Base-by-base conservation (phyloP, 306 rosid genomes). In the Potentilla sterilis region DNA sequence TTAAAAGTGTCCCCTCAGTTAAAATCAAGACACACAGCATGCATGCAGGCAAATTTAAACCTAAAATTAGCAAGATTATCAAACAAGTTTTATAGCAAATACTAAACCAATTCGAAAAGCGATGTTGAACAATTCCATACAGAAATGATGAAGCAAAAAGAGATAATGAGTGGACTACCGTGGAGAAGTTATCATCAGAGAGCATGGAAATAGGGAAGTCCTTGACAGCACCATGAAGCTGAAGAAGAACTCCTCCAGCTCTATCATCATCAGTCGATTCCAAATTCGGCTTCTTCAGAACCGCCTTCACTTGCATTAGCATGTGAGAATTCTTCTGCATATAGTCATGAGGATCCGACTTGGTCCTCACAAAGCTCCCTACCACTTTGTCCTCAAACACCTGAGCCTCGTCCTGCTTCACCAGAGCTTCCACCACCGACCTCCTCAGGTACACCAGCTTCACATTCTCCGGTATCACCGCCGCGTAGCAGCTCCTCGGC, bases 291-390 rank as follows among this genome's bases (percentile, higher is more conserved):
- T 86, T 84, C 77, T 82, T 86, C 47, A 89, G 57, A 82, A 61
- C 7, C 9, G 92, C 97, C 75, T 85, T 82, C 68, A 93, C 89
- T 81, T 87, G 98, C 72, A 91, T 86, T 37, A 93, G 96, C 83
- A 77, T 87, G 80, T 91, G 90, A 67, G 96, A 85, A 74, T 91
- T 87, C 74, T 83, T 93, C 90, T 88, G 98, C 72, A 83, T 90
- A 75, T 85, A 90, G 80, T 93, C 97, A 75, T 91, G 85, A 4
- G 94, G 97, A 73, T 91, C 96, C 61, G 89, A 74, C 81, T 76
- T 93, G 68, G 82, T 85, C 85, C 96, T 87, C 69, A 93, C 84
- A 83, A 89, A 87, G 80, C 96, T 88, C 69, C 98, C 92, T 68
- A 85, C 80, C 64, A 93, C 80, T 80, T 93, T 93, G n/a, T 55